phyloP scores from a whole-genome alignment of 345 rosid species.

The Citrus reticulata region DNA sequence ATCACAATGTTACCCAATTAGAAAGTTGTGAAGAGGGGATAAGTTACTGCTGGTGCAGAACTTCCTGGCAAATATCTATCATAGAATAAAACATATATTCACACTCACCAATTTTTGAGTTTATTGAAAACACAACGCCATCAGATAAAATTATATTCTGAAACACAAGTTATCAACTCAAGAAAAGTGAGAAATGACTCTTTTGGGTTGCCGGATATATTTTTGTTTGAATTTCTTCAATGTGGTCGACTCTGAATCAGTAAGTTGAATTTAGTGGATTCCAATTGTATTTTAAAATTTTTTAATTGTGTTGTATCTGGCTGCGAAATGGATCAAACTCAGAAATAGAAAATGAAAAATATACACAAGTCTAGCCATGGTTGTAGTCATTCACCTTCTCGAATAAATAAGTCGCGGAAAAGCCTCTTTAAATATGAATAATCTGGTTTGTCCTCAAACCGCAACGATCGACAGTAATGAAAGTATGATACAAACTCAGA shows the following conservation, averaged over 20 bases:
- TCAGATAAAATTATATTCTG: not conserved
- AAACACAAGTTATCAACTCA: not conserved
- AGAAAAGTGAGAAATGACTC: not conserved
- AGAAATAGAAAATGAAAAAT: not conserved
- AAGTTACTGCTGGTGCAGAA: not conserved
- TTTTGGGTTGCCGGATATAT: not conserved
- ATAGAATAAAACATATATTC: not conserved
- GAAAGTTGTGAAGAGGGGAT: not conserved
- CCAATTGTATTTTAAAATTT: not conserved
- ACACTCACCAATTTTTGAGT: not conserved
- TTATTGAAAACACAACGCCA: not conserved
- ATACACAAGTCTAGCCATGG: not conserved
- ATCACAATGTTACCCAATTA: not conserved
- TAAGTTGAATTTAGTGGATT: not conserved
- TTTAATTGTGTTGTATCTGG: not conserved
- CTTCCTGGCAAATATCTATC: not conserved
- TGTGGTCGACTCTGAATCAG: not conserved
- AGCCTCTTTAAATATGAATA: slow-evolving; percentile 85
- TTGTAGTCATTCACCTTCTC: slow-evolving; percentile 50
- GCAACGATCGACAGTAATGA: slow-evolving; percentile 72
- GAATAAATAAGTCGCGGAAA: slow-evolving; percentile 75
- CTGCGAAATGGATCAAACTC: not conserved
- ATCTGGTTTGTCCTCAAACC: slow-evolving; percentile 82
- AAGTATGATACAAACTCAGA: slow-evolving; percentile 73
- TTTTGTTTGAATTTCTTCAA: not conserved